phyloP scores from a whole-genome alignment of 257 asterid genomes.

The Solanum paucissectum region DNA sequence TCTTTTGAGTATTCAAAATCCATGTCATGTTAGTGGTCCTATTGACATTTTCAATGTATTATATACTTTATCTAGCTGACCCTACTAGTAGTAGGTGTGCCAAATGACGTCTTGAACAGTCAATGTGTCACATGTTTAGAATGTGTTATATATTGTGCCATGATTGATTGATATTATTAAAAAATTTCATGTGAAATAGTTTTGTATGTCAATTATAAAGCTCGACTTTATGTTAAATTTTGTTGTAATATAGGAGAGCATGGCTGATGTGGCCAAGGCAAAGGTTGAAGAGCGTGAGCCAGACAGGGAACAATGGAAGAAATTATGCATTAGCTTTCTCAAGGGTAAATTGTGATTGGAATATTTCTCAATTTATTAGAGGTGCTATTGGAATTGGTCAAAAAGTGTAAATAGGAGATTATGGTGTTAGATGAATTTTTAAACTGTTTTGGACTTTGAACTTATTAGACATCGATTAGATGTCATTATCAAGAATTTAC shows the following conservation, averaged over 20 bases:
- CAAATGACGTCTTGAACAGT: not conserved
- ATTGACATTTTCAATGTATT: too few species aligned
- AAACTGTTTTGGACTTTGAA: not conserved
- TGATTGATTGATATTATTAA: not conserved
- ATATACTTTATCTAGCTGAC: not conserved
- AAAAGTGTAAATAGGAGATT: constrained; percentile 22
- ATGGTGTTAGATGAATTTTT: not conserved
- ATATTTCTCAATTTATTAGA: not conserved
- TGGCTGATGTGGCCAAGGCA: constrained; percentile 46
- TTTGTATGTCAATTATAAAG: not conserved
- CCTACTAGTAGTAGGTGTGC: not conserved
- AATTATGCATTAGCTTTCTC: constrained; percentile 64
- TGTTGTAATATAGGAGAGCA: constrained; percentile 27
- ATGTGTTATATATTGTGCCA: not conserved
- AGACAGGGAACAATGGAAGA: constrained; percentile 68
- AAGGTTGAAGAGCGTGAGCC: constrained; percentile 45
- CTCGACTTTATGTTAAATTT: not conserved
- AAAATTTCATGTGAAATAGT: not conserved
- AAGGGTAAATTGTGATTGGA: constrained; percentile 64
- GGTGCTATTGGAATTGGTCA: not conserved
- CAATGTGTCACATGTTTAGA: not conserved
- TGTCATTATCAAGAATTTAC: not conserved
- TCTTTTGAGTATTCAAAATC: not conserved
- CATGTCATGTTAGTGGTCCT: not conserved
- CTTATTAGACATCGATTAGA: not conserved